These are phyloP conservation scores for Flaveria brownii DNA, from an alignment of 129 eudicot species.

Conservation along the genomic window DNA sequence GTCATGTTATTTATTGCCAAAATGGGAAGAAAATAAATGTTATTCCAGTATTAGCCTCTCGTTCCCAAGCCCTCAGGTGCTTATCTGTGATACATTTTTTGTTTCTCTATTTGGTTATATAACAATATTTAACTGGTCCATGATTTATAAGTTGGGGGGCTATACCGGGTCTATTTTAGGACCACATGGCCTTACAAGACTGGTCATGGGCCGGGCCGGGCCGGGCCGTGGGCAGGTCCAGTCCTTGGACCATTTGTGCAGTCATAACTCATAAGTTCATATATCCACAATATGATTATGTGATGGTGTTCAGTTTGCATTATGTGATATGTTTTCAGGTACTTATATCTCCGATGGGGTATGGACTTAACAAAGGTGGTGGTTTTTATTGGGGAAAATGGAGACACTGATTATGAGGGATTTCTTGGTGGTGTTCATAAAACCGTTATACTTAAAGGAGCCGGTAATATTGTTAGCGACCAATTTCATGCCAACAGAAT, in stretches of 20 bases:
- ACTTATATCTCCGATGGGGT: constrained; percentile 96
- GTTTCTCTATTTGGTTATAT: neutral
- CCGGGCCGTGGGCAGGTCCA: too few species aligned
- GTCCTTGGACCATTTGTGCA: neutral
- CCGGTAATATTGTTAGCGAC: constrained; percentile 45
- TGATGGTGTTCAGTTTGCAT: neutral
- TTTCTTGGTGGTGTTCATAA: constrained; percentile 87
- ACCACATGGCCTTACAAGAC: neutral
- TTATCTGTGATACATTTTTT: neutral
- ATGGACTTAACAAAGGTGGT: constrained; percentile 82
- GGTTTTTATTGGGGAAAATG: constrained; percentile 90
- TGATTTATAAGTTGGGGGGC: neutral
- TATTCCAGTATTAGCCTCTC: constrained; percentile 91
- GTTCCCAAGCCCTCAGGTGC: constrained; percentile 96
- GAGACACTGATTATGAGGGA: constrained; percentile 95
- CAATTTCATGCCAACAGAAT: constrained; percentile 73
- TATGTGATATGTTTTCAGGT: constrained; percentile 47
- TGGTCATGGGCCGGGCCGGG: neutral
- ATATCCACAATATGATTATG: too few species aligned
- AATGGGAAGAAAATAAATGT: constrained; percentile 83
- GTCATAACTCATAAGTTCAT: neutral
- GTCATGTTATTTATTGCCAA: constrained; percentile 88
- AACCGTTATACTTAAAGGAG: constrained; percentile 74
- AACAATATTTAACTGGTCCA: neutral
- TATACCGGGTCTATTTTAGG: neutral